These are phyloP conservation scores for Sisymbrium altissimum DNA, from an alignment of 345 rosid species.

Conservation along the genomic window DNA sequence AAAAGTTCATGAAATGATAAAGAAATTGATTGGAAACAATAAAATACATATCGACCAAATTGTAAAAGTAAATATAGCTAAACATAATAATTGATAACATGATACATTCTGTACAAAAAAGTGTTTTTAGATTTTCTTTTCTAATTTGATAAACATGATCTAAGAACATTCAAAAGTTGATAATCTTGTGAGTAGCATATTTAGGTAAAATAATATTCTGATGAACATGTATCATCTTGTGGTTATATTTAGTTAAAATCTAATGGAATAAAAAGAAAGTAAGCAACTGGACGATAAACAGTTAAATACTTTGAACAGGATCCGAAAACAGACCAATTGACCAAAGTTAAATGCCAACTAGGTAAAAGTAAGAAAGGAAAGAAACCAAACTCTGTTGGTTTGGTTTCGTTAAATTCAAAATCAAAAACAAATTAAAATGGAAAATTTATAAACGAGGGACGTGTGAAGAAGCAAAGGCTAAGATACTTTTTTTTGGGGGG, in stretches of 20 bases:
- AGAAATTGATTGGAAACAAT: not conserved
- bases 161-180: constrained; percentile 2
- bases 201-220: constrained; percentile 1
- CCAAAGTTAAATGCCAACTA: not conserved
- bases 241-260: not conserved
- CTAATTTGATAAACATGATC: not conserved
- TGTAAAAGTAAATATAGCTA: not conserved
- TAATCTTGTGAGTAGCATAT: not conserved
- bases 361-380: not conserved
- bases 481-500: not conserved
- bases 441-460: constrained; percentile 13
- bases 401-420: not conserved
- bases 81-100: not conserved
- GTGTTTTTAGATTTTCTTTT: not conserved
- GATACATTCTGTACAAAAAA: not conserved
- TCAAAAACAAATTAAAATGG: not conserved
- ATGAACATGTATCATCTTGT: not conserved
- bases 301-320: not conserved
- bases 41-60: not conserved
- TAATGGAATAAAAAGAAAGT: not conserved
- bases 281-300: not conserved
- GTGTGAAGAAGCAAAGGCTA: constrained; percentile 27
- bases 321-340: not conserved
- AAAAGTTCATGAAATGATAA: not conserved
- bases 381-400: not conserved